Percentiles rank a stretch among this genome's conserved stretches.
phyloP scores from a whole-genome alignment of 2,329 filamentous ascomycete species.

The Colletotrichum sp. region DNA sequence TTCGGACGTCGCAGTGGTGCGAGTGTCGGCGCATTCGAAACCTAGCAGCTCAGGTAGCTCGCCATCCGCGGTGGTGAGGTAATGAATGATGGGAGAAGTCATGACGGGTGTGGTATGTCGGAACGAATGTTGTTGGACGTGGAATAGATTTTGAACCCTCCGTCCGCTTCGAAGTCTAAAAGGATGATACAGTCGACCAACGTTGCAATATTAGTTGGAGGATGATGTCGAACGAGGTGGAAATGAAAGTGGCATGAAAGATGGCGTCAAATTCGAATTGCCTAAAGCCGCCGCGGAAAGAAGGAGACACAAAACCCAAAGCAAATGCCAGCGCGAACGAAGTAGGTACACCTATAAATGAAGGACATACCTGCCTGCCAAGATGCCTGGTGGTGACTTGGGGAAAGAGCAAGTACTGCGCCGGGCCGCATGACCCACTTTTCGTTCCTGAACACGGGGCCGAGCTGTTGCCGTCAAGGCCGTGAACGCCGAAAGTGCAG shows the following conservation, averaged over 20 bases:
- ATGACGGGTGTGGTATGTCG: neutral
- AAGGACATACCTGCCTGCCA: neutral
- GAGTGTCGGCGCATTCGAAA: neutral
- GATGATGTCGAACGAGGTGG: neutral
- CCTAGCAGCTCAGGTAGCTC: neutral
- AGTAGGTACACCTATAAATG: rapidly evolving
- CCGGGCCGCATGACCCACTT: neutral
- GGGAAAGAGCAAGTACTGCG: neutral
- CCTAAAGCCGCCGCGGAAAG: neutral
- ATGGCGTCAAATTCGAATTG: neutral
- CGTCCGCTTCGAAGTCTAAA: neutral
- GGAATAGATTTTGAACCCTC: neutral
- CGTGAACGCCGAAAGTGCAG: neutral
- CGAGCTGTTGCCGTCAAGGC: neutral
- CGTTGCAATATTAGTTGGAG: rapidly evolving
- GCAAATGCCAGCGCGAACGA: neutral
- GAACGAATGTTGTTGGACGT: neutral
- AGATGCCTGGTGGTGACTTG: neutral
- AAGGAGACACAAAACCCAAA: rapidly evolving
- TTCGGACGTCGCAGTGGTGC: neutral
- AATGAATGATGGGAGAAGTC: neutral
- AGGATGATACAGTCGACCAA: neutral
- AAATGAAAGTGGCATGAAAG: neutral
- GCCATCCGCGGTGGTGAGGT: neutral
- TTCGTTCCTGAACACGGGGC: neutral